These are phyloP conservation scores for Cryptococcus amylolentus DNA, from an alignment of 1,284 basidiomycete species.

Conservation along the genomic window DNA sequence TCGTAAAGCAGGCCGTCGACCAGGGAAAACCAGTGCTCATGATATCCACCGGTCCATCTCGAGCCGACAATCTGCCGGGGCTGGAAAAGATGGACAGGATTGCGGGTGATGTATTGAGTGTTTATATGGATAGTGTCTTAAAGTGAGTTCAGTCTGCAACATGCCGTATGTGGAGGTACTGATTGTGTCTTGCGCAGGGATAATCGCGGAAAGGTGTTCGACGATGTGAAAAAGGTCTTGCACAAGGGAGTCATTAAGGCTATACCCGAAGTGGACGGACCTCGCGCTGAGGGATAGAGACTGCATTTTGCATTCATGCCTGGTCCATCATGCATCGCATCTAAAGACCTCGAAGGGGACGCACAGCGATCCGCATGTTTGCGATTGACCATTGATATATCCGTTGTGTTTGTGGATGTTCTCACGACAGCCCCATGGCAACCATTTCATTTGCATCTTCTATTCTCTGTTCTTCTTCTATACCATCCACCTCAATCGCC, in stretches of 20 bases:
- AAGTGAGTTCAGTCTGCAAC: slow-evolving; percentile 23
- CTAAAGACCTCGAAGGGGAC: no score
- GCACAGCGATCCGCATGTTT: no score
- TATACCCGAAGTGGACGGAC: slow-evolving; percentile 28
- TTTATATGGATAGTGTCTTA: slow-evolving; percentile 50
- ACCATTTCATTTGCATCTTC: no score
- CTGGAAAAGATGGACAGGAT: slow-evolving; percentile 72
- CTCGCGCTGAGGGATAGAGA: slow-evolving; percentile 3
- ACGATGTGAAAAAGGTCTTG: slow-evolving; percentile 34
- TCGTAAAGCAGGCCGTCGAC: slow-evolving; percentile 76
- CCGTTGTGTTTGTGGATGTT: no score
- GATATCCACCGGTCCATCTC: slow-evolving; percentile 78
- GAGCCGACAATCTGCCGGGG: slow-evolving; percentile 69
- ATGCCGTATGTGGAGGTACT: background rate
- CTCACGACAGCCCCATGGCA: no score
- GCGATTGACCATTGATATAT: no score
- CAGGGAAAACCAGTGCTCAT: slow-evolving; percentile 71
- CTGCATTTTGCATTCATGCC: background rate
- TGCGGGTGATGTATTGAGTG: slow-evolving; percentile 65
- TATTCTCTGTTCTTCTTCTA: no score
- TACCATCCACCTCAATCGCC: no score
- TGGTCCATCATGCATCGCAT: background rate
- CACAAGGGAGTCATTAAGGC: slow-evolving; percentile 38
- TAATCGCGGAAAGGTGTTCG: slow-evolving; percentile 33
- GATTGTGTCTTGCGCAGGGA: slow-evolving; percentile 11